Evolutionary conservation across 2,329 filamentous ascomycete species (phyloP), one percentile per base, ranked within the genome.

Genomic region (Sporothrix phasma): DNA sequence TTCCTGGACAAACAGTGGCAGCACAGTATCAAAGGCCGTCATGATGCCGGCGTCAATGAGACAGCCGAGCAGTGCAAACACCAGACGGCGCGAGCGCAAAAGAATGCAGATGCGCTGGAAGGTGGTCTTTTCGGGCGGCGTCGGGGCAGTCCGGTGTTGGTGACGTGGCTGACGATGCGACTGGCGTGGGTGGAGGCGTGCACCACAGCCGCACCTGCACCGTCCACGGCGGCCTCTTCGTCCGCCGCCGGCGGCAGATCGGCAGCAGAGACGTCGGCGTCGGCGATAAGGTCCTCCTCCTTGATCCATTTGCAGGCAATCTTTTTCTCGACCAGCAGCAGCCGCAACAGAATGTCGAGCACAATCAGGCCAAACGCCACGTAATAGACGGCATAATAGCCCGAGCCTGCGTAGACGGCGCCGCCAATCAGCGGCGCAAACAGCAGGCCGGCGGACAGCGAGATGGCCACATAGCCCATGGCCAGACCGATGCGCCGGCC

Each of bases 371-470:
- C 82, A 72, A 86, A 86, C 17, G 80, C 79, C 72, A 86, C 80
- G 61, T 81, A 83, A 69, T 81, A 86, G 5, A 86, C 83, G 1
- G 82, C 76, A 69, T 85, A 83, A 67, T 88, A 88, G 0, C 86
- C 85, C 0, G 76, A 80, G 10, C 75, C 74, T 11, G 79, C 80
- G 70, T 90, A 92, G 0, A 90, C 82, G 0, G 88, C 77, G 4
- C 89, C 89, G 1, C 88, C 88, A 1, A 92, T 76, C 10, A 89
- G 74, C 0, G 89, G 89, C 0, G 84, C 84, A 6, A 88, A 72
- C 37, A 92, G 74, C 46, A 88, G 78, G 0, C 82, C 88, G 22
- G 87, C 65, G 41, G 81, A 85, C 79, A 90, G 85, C 2, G 83
- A 81, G 66, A 88, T 76, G 61, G 80, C 81, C 0, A 90, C 80